These are phyloP conservation scores for Brasilioporus rufonigricans DNA, from an alignment of 768 basidiomycete genomes.

Conservation along the genomic window DNA sequence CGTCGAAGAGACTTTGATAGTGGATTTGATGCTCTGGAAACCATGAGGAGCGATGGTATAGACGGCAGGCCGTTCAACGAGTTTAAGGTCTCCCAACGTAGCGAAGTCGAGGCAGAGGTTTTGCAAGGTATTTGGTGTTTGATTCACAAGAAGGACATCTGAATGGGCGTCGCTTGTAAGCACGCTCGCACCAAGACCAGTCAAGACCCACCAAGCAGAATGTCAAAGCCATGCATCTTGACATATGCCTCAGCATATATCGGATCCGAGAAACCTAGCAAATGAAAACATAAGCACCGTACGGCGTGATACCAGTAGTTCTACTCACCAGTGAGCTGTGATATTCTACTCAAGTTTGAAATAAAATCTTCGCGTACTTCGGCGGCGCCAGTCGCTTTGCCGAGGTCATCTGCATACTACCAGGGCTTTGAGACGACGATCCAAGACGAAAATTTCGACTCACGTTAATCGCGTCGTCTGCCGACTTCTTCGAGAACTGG, in stretches of 20 bases:
- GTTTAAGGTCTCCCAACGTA: conserved; percentile 93
- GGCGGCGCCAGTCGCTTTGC: conserved; percentile 80
- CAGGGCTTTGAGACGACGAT: not conserved
- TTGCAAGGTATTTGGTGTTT: conserved; percentile 90
- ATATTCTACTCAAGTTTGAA: conserved; percentile 89
- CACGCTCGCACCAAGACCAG: not conserved
- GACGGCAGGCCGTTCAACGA: conserved; percentile 92
- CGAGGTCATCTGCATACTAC: conserved; percentile 87
- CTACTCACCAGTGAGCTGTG: conserved; percentile 81
- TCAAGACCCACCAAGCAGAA: conserved; percentile 66
- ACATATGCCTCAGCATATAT: conserved; percentile 98
- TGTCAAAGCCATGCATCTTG: conserved; percentile 97
- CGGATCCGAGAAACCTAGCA: conserved; percentile 90
- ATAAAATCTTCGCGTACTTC: conserved; percentile 91
- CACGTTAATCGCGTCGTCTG: conserved; percentile 76
- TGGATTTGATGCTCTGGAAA: conserved; percentile 98
- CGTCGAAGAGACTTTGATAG: conserved; percentile 96
- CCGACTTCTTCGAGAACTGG: conserved; percentile 91
- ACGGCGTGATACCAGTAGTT: not conserved
- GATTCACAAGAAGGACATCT: conserved; percentile 97
- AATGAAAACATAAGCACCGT: not conserved
- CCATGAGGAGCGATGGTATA: conserved; percentile 94
- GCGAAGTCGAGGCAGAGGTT: conserved; percentile 98
- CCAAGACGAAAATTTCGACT: conserved; percentile 12
- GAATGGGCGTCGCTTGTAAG: not conserved